Percentiles rank a stretch among this genome's conserved stretches.
These are phyloP conservation scores for Dimargaris cristalligena DNA, from an alignment of 192 early-diverging fungal genomes.

Conservation along the genomic window DNA sequence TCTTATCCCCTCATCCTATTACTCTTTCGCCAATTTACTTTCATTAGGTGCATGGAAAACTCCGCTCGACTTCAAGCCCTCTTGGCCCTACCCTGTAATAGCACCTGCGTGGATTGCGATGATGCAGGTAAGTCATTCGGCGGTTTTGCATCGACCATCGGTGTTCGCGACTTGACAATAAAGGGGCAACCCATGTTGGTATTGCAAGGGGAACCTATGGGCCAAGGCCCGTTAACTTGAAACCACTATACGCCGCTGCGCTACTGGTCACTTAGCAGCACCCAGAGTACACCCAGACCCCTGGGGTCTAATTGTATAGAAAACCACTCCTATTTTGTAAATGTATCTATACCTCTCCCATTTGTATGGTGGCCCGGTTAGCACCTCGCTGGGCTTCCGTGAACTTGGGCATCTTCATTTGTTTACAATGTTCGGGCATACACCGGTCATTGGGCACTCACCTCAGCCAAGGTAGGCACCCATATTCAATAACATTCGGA, in stretches of 20 bases:
- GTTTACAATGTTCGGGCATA: conserved; percentile 47
- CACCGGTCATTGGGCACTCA: conserved; percentile 74
- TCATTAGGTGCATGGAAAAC: neutral
- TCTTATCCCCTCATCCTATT: too few species aligned
- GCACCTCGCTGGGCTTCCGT: conserved; percentile 57
- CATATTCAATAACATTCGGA: neutral
- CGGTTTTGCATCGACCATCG: neutral
- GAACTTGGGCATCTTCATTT: conserved; percentile 44
- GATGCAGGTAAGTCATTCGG: conserved; percentile 39
- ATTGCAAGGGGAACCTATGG: too few species aligned
- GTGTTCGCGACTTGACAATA: too few species aligned
- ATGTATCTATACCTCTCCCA: too few species aligned
- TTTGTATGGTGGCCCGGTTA: conserved; percentile 12
- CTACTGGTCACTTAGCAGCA: too few species aligned
- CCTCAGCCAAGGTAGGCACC: conserved; percentile 53
- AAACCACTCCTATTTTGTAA: too few species aligned
- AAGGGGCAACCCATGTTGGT: too few species aligned
- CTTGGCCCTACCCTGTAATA: conserved; percentile 49
- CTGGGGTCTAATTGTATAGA: too few species aligned
- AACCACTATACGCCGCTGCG: too few species aligned
- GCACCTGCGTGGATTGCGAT: conserved; percentile 63
- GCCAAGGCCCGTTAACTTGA: too few species aligned
- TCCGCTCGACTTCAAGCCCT: conserved; percentile 35
- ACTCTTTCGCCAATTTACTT: too few species aligned
- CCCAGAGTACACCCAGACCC: too few species aligned